Evolutionary conservation across 2,329 filamentous ascomycete genomes (phyloP), one percentile per base, ranked within the genome.

Genomic region (Sclerotinia minor): DNA sequence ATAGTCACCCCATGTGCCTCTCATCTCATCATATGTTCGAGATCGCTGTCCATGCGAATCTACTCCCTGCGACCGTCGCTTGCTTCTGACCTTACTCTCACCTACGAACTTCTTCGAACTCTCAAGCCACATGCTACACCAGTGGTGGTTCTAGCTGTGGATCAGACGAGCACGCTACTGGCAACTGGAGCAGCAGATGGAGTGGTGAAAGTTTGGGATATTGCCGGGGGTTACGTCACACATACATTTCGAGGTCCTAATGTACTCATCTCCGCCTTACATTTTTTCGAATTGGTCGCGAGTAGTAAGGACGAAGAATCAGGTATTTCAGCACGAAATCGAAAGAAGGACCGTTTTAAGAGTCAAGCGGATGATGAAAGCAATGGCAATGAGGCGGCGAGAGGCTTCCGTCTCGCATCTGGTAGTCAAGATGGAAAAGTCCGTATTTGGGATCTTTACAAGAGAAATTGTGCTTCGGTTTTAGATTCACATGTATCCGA

Each of bases 131-230:
- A 98, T 77, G 85, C 88, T 0, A 94, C 94, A 2, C 95, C 96
- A 0, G 93, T 98, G 1, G 89, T 97, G 1, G 92, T 94, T 11
- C 83, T 94, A 19, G 89, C 92, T 1, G 88, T 95, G 70, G 95
- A 99, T 78, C 85, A 87, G 65, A 97, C 94, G 1, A 91, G 94
- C 75, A 96, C 94, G 2, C 82, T 99, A 17, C 83, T 99, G 54
- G 95, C 94, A 21, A 98, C 94, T 21, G 95, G 96, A 71, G 92
- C 92, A 60, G 94, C 95, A 4, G 95, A 99, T 77, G 95, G 95
- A 32, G 87, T 91, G 0, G 92, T 98, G 74, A 99, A 99, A 79
- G 89, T 99, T 64, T 99, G 94, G 94, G 95, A 99, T 79, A 92
- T 99, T 69, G 83, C 85, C 61, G 92, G 89, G 55, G 95, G 95